A percentile compares a stretch with the other conserved stretches of the same genome.
Evolutionary conservation across 2,329 filamentous ascomycete genomes (phyloP).

Genomic region (Alternaria alternata): DNA sequence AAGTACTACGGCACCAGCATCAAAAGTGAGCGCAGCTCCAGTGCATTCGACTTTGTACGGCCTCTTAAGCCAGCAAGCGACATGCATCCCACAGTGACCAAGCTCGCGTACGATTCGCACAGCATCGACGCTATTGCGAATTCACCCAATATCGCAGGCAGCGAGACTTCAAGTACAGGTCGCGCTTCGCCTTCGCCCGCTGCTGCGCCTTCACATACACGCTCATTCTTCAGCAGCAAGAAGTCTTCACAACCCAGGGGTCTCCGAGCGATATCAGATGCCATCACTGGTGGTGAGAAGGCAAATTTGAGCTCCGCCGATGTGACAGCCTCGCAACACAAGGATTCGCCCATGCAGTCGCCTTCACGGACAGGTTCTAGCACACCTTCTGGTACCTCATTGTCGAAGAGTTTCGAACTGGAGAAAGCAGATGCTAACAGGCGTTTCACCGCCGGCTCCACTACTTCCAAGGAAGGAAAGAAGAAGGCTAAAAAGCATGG

Average conservation of each 20-base stretch:
- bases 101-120: constrained; percentile 61
- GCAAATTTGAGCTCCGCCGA: constrained; percentile 54
- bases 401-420: constrained; percentile 77
- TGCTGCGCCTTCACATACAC: constrained; percentile 38
- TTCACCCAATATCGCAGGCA: constrained; percentile 51
- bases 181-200: constrained; percentile 56
- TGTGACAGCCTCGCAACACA: constrained; percentile 54
- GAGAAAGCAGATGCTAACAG: constrained; percentile 68
- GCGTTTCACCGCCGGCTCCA: constrained; percentile 53
- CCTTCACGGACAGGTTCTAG: constrained; percentile 80
- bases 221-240: constrained; percentile 51
- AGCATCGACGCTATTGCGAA: constrained; percentile 57
- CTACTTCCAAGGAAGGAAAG: constrained; percentile 49
- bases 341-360: constrained; percentile 65
- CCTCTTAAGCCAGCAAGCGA: constrained; percentile 53
- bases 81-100: constrained; percentile 64
- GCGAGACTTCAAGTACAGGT: constrained; percentile 59
- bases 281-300: constrained; percentile 64
- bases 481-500: constrained; percentile 82
- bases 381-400: constrained; percentile 65
- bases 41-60: constrained; percentile 58
- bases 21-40: constrained; percentile 50
- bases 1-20: constrained; percentile 69
- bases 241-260: constrained; percentile 64
- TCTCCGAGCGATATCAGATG: constrained; percentile 85